Percentiles rank a stretch among this genome's conserved stretches.
These are phyloP conservation scores for Candida adriatica DNA, from an alignment of 805 yeast genomes.

Conservation along the genomic window DNA sequence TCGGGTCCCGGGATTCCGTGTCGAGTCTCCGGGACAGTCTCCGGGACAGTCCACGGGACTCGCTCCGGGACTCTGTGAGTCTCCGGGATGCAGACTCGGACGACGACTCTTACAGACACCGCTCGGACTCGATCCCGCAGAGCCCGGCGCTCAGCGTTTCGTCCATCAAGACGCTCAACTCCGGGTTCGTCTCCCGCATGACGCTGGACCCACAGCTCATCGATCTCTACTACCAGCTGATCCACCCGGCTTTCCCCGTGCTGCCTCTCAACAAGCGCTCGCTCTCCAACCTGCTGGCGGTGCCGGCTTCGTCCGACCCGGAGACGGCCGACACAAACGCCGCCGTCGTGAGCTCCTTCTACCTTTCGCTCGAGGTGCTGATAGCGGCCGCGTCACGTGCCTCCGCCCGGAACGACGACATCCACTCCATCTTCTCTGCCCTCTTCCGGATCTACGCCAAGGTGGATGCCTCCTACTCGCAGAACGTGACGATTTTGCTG, in stretches of 20 bases:
- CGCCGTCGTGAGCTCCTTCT: constrained; percentile 14
- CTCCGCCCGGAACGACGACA: constrained; percentile 9
- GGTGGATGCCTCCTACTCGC: constrained; percentile 12
- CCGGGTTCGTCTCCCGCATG: constrained; percentile 11
- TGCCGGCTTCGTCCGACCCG: constrained; percentile 11
- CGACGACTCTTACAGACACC: constrained; percentile 19
- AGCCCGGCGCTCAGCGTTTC: constrained; percentile 20
- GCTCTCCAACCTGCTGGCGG: constrained; percentile 13
- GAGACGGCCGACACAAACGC: constrained; percentile 16
- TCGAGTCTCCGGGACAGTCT: constrained; percentile 20
- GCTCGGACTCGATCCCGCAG: constrained; percentile 18
- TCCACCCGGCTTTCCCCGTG: constrained; percentile 32
- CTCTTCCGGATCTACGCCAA: constrained; percentile 14
- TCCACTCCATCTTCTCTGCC: constrained; percentile 9
- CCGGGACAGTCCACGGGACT: too few species aligned
- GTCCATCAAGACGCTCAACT: constrained; percentile 16
- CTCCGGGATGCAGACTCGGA: constrained; percentile 26
- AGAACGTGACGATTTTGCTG: constrained; percentile 11
- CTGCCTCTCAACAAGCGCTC: constrained; percentile 29
- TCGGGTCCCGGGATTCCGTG: constrained; percentile 13
- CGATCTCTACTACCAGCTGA: constrained; percentile 41
- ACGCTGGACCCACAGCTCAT: constrained; percentile 27
- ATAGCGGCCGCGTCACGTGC: constrained; percentile 11
- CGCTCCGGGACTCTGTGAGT: too few species aligned
- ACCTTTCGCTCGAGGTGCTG: constrained; percentile 16